phyloP scores from a whole-genome alignment of 805 yeast genomes.

The Ogataea paraovalis region DNA sequence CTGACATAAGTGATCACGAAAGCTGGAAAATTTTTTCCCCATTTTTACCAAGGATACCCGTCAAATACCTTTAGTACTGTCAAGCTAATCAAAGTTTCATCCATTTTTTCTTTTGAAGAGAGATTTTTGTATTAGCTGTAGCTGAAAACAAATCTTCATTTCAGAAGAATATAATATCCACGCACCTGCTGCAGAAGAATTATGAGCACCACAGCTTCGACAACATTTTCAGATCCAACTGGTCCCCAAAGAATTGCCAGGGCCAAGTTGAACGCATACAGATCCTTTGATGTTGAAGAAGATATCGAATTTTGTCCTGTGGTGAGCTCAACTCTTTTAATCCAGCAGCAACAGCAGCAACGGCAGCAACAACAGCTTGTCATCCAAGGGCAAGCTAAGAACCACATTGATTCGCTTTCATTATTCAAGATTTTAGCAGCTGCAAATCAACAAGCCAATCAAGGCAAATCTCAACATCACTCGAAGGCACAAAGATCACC shows the following conservation, averaged over 20 bases:
- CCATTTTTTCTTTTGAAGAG: too few relatives aligned
- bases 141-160: too few relatives aligned
- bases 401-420: constrained; percentile 15
- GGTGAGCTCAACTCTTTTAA: constrained; percentile 6
- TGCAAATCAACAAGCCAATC: constrained; percentile 12
- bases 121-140: too few relatives aligned
- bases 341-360: not conserved
- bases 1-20: too few relatives aligned
- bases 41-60: too few relatives aligned
- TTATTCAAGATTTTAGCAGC: constrained; percentile 18
- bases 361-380: not conserved
- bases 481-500: constrained; percentile 5
- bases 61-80: too few relatives aligned
- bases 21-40: too few relatives aligned
- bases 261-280: constrained; percentile 53
- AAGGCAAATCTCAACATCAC: constrained; percentile 3
- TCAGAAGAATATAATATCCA: too few relatives aligned
- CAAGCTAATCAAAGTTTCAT: too few relatives aligned
- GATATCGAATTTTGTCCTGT: constrained; percentile 67
- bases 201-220: constrained; percentile 1
- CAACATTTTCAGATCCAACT: constrained; percentile 4
- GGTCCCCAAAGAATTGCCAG: constrained; percentile 32
- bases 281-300: constrained; percentile 68
- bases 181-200: too few relatives aligned
- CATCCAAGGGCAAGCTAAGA: constrained; percentile 3